phyloP scores from a whole-genome alignment of 768 basidiomycete species.

The Collybia sp. region DNA sequence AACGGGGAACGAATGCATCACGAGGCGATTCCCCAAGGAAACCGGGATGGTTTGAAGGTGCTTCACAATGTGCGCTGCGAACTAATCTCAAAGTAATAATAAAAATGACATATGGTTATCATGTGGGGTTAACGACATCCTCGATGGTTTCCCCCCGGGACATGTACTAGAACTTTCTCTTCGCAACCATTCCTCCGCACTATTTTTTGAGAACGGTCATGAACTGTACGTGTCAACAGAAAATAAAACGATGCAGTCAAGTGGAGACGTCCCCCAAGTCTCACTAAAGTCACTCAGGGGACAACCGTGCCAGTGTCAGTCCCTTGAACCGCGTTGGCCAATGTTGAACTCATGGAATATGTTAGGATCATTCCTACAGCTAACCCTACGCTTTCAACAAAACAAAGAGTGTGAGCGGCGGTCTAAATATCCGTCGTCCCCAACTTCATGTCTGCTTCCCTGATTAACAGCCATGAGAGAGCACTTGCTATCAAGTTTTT shows the following conservation, averaged over 20 bases:
- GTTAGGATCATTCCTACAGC: constrained; percentile 26
- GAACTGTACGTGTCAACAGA: too few species aligned
- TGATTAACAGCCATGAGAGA: too few species aligned
- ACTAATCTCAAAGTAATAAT: neutral
- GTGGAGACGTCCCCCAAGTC: constrained; percentile 42
- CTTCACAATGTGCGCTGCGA: constrained; percentile 18
- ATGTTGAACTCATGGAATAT: constrained; percentile 31
- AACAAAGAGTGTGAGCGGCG: too few species aligned
- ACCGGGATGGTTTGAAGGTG: constrained; percentile 38
- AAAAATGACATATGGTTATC: constrained; percentile 39
- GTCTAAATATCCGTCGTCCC: too few species aligned
- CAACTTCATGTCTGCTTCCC: too few species aligned
- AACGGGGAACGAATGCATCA: constrained; percentile 51
- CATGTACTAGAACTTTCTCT: too few species aligned
- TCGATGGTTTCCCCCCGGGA: constrained; percentile 36
- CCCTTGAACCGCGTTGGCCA: neutral
- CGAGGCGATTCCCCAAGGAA: constrained; percentile 51
- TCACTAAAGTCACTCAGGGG: constrained; percentile 41
- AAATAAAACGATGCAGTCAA: constrained; percentile 26
- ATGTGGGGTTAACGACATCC: constrained; percentile 37
- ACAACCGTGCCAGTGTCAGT: neutral
- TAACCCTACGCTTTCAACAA: too few species aligned
- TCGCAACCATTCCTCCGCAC: constrained; percentile 47
- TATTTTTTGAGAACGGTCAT: constrained; percentile 32
- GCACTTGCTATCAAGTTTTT: too few species aligned